Percentiles rank a stretch among this genome's conserved stretches.
phyloP scores from a whole-genome alignment of 2,329 filamentous ascomycete genomes.

The Rhynchosporium graminicola region DNA sequence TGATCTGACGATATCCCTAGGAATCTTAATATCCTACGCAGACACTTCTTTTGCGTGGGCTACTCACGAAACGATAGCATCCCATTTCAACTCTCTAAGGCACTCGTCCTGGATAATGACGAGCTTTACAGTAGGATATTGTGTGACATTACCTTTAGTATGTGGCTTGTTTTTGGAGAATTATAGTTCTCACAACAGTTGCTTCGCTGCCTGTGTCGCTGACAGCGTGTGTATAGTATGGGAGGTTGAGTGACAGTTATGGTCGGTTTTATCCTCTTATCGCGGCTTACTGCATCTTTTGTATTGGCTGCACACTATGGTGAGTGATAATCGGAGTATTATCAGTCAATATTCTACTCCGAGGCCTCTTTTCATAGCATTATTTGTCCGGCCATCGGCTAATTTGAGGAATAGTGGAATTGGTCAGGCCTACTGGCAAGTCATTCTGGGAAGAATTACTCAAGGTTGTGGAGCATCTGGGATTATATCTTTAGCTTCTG shows the following conservation, averaged over 20 bases:
- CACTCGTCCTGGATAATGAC: slow-evolving; percentile 34
- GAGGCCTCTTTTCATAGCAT: too few species aligned
- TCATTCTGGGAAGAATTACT: slow-evolving; percentile 52
- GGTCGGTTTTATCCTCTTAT: slow-evolving; percentile 51
- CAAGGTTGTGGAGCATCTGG: slow-evolving; percentile 54
- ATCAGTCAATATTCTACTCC: too few species aligned
- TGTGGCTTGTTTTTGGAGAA: neutral
- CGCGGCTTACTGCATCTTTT: slow-evolving; percentile 50
- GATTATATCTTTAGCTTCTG: slow-evolving; percentile 50
- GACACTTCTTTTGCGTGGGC: slow-evolving; percentile 32
- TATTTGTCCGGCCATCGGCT: slow-evolving; percentile 24
- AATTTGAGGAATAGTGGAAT: slow-evolving; percentile 42
- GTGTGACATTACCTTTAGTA: slow-evolving; percentile 29
- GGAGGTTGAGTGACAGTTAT: slow-evolving; percentile 57
- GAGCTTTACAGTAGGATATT: slow-evolving; percentile 30
- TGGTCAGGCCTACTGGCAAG: slow-evolving; percentile 48
- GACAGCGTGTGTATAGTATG: slow-evolving; percentile 21
- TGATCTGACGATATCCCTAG: slow-evolving; percentile 23
- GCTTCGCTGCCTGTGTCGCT: neutral
- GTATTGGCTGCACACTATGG: slow-evolving; percentile 43
- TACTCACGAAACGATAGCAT: slow-evolving; percentile 31
- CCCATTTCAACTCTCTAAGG: slow-evolving; percentile 24
- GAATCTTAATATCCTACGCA: slow-evolving; percentile 28
- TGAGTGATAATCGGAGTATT: slow-evolving; percentile 7
- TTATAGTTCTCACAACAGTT: too few species aligned